These are phyloP conservation scores for Pogostemon cablin DNA, from an alignment of 257 asterid species.

Conservation along the genomic window DNA sequence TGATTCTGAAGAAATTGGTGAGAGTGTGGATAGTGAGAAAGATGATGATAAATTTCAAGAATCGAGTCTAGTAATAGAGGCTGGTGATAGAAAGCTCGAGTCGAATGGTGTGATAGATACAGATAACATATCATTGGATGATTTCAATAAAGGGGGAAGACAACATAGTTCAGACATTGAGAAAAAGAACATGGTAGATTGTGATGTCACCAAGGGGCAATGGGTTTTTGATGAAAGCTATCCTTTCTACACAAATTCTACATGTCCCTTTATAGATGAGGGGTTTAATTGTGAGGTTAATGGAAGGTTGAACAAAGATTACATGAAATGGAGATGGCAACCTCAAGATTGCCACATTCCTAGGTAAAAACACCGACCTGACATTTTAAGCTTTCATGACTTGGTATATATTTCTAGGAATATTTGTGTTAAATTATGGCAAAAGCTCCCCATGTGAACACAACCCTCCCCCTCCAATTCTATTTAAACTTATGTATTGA, in stretches of 20 bases:
- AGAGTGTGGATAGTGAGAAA: background rate
- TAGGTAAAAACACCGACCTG: conserved; percentile 47
- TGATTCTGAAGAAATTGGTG: background rate
- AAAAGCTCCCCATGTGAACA: too few species aligned
- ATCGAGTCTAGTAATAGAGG: conserved; percentile 22
- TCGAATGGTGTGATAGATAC: conserved; percentile 11
- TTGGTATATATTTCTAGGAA: background rate
- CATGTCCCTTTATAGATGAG: conserved; percentile 89
- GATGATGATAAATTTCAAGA: conserved; percentile 25
- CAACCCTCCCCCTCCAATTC: too few species aligned
- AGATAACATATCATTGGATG: conserved; percentile 5
- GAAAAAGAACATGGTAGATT: conserved; percentile 35
- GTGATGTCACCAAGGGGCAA: conserved; percentile 72
- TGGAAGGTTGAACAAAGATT: conserved; percentile 71
- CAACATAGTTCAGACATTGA: conserved; percentile 28
- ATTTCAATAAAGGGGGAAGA: conserved; percentile 7
- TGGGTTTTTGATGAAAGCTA: conserved; percentile 83
- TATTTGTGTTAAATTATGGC: background rate
- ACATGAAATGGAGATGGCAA: conserved; percentile 97
- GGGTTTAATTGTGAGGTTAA: conserved; percentile 81
- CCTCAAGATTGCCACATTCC: conserved; percentile 85
- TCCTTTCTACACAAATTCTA: conserved; percentile 67
- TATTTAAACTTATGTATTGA: too few species aligned
- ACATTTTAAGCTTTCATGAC: background rate
- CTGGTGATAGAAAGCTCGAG: background rate